Conservation (phyloP, 768 basidiomycete species). For the Lentinus tigrinus region DNA sequence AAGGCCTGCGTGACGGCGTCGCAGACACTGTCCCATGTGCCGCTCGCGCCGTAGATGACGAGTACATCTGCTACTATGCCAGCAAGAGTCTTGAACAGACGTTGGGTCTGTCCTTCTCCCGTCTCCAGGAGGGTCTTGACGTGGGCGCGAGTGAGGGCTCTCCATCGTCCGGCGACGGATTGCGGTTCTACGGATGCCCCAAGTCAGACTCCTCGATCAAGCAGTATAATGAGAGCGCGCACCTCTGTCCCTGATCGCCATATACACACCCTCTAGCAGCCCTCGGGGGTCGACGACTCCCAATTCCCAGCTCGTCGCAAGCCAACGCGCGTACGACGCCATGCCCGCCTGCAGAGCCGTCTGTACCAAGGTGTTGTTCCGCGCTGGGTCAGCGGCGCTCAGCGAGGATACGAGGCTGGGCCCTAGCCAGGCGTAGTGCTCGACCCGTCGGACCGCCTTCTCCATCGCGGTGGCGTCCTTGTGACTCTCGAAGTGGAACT, state of each 20-base stretch:
- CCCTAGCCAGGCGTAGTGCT: neutral
- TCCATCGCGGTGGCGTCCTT: neutral
- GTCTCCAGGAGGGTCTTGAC: neutral
- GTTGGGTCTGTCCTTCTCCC: neutral
- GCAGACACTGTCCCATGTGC: neutral
- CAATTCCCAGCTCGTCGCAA: constrained; percentile 15
- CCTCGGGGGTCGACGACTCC: neutral
- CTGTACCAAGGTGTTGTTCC: constrained; percentile 7
- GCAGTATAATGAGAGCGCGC: neutral
- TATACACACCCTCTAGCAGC: constrained; percentile 1
- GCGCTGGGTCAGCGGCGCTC: neutral
- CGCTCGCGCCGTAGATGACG: neutral
- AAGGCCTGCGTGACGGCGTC: neutral
- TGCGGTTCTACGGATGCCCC: constrained; percentile 6
- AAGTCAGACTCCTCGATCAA: neutral
- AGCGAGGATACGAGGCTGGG: neutral
- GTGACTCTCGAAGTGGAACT: constrained; percentile 3
- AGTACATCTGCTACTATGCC: neutral
- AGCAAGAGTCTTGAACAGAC: neutral
- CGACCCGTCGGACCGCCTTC: neutral
- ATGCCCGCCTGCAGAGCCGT: constrained; percentile 13
- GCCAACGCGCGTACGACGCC: neutral
- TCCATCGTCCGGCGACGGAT: constrained; percentile 14
- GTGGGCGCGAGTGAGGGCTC: constrained; percentile 13
- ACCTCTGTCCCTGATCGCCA: neutral